These are phyloP conservation scores for Russula sp. DNA, from an alignment of 768 basidiomycete genomes.

Conservation along the genomic window DNA sequence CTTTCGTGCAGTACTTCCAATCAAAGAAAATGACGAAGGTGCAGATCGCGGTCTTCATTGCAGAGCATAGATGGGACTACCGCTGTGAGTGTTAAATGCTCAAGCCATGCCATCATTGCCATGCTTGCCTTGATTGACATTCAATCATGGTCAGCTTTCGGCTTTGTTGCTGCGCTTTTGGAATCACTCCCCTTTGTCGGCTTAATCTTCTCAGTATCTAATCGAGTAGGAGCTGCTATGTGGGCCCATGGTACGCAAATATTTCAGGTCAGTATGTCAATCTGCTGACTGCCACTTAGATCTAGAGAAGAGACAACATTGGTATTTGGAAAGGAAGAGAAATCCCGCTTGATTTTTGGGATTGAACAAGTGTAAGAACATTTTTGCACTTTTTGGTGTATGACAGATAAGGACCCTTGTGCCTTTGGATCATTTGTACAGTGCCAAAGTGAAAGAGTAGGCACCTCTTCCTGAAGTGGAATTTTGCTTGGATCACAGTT, in stretches of 20 bases:
- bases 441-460: too few species aligned
- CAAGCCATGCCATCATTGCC: neutral
- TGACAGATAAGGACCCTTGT: too few species aligned
- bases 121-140: neutral
- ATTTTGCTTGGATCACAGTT: too few species aligned
- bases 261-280: neutral
- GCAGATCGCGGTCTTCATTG: conserved; percentile 70
- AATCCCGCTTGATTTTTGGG: neutral
- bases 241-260: conserved; percentile 67
- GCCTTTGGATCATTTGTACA: too few species aligned
- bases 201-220: conserved; percentile 75
- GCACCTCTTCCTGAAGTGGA: too few species aligned
- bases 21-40: conserved; percentile 73
- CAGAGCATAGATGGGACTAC: conserved; percentile 90
- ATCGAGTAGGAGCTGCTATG: conserved; percentile 90
- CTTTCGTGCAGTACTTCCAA: conserved; percentile 63
- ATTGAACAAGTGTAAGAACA: too few species aligned
- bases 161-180: conserved; percentile 75
- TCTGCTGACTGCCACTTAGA: conserved; percentile 33
- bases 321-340: conserved; percentile 34
- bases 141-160: conserved; percentile 52
- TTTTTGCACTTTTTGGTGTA: too few species aligned
- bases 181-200: conserved; percentile 82
- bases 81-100: conserved; percentile 40
- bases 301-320: conserved; percentile 54